Evolutionary conservation across 129 eudicot genomes (phyloP), one percentile per base, ranked within the genome.

Genomic region (Solidago caesia): DNA sequence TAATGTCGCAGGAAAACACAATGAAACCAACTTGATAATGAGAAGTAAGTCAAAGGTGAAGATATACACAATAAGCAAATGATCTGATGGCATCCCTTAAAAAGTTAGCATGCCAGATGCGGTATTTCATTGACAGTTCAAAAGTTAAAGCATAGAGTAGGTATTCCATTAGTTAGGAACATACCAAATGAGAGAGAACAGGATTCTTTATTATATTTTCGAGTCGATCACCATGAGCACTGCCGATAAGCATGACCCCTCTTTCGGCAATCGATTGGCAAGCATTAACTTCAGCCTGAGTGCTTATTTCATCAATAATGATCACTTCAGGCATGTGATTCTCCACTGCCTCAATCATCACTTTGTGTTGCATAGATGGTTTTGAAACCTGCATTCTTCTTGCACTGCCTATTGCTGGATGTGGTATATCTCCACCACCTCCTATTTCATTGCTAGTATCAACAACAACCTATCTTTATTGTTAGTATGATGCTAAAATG

Each of bases 301-400:
- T 91, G 76, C 97, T 86, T 60, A 91, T 88, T 84, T 91, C 97
- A 77, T 91, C 97, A 69, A 91, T 75, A 73, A 88, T 84, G 33
- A 91, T 86, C 68, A 88, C 95, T 82, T 91, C 84, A 60, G 97
- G 97, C 97, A 86, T 91, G 91, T 91, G 97, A 86, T 91, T 91
- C 66, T 91, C 95, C 59, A 91, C 95, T 21, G 97, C 97, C 84
- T 91, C 97, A 49, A 86, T 86, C 95, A 91, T 88, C 51, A 91
- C 95, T 60, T 79, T 77, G 72, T 88, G 88, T 67, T 88, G 95
- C 97, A 82, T 76, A 39, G 74, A 84, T 42, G 95, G 88, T 70
- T 84, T 75, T 6, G 91, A 66, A 77, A 91, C 97, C 81, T 91
- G 97, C 89, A 91, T 64, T 79, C 94, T 73, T 80, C 97, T 72